Evolutionary conservation across 2,329 filamentous ascomycete species (phyloP), one percentile per base, ranked within the genome.

Genomic region (Calonectria montana): DNA sequence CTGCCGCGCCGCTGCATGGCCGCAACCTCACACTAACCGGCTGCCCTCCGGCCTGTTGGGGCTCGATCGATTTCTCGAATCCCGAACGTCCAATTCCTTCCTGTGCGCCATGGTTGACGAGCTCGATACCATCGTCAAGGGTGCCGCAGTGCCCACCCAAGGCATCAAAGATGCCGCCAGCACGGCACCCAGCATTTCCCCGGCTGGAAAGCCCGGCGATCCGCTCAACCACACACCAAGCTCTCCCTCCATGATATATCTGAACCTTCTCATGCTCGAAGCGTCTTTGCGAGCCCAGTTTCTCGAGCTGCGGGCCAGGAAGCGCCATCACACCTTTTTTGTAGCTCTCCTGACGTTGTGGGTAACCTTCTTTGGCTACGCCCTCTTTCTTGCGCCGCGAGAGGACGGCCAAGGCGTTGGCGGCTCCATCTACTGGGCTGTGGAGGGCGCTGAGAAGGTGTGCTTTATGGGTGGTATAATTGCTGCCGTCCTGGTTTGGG

Each of bases 181-280:
- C 77, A 84, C 85, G 65, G 85, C 84, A 80, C 83, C 86, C 78
- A 88, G 53, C 53, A 59, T 59, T 39, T 59, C 53, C 21, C 35
- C 53, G 13, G 31, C 53, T 39, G 53, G 53, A 59, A 59, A 88
- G 78, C 83, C 87, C 31, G 85, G 86, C 81, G 95, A 97, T 81
- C 94, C 95, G 31, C 90, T 96, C 74, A 92, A 92, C 78, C 91
- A 93, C 73, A 91, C 96, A 18, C 96, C 96, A n/a, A 96, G 94
- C 81, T 95, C 94, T 18, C 96, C 96, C 55, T 94, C 95, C 67
- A 97, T 98, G 87, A 98, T 99, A 81, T 99, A 99, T 86, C 92
- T 99, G 79, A 99, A 99, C 84, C 93, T 99, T 27, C 90, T 99
- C 71, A 97, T 99, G 79, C 94, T 99, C 83, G 97, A 99, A 83